Percentiles rank a stretch among this genome's conserved stretches.
Conservation (phyloP, 139 green algal genomes). For the Closterium sp. region DNA sequence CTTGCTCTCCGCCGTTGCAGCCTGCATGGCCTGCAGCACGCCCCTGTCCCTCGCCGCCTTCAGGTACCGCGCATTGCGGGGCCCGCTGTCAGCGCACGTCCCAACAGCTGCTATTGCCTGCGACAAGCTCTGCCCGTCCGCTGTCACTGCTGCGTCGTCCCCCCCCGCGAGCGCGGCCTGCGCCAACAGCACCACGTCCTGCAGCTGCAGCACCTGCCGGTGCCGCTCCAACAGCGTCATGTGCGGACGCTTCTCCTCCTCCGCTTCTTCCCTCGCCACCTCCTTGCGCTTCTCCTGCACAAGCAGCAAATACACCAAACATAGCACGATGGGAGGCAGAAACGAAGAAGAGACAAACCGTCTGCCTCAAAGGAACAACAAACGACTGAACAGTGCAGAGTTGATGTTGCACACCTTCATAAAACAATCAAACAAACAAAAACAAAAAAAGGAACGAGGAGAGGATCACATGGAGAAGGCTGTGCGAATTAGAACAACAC, state of each 20-base stretch:
- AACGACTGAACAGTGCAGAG: neutral
- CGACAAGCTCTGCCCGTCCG: neutral
- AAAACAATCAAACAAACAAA: no score
- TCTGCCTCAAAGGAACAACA: neutral
- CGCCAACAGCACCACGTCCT: slow-evolving; percentile 9
- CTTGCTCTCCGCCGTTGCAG: neutral
- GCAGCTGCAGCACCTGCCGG: slow-evolving; percentile 2
- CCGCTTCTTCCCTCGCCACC: slow-evolving; percentile 3
- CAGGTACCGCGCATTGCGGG: neutral
- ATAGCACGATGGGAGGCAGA: neutral
- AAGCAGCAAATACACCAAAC: neutral
- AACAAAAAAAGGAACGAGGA: no score
- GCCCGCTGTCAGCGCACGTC: neutral
- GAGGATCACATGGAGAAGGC: no score
- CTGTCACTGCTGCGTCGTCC: neutral
- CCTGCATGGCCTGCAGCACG: slow-evolving; percentile 18
- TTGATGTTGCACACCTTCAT: no score
- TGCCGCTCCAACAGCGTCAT: slow-evolving; percentile 22
- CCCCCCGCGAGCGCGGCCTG: neutral
- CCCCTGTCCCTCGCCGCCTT: neutral
- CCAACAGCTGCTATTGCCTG: neutral
- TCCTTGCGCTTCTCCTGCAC: neutral
- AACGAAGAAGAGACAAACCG: neutral
- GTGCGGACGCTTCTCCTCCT: slow-evolving; percentile 11
- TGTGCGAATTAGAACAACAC: neutral